Conservation (phyloP, 2,329 filamentous ascomycete species). For the Grosmannia clavigera region DNA sequence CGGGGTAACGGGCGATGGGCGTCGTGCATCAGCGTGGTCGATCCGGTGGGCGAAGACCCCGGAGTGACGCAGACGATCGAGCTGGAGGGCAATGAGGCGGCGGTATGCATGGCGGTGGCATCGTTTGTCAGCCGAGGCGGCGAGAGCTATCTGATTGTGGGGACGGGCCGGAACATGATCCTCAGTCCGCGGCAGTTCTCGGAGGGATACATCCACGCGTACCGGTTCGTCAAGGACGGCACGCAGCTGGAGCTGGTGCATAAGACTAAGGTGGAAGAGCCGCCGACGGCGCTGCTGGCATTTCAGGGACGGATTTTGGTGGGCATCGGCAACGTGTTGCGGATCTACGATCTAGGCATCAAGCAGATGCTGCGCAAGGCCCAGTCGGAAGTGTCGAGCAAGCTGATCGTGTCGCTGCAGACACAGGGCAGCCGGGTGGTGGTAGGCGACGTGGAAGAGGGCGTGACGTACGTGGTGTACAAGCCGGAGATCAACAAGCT, state of each 20-base stretch:
- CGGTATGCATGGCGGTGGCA: conserved; percentile 73
- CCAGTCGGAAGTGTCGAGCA: conserved; percentile 65
- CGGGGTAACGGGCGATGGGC: conserved; percentile 80
- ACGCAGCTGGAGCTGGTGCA: conserved; percentile 86
- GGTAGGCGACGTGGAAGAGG: conserved; percentile 86
- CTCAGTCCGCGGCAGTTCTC: conserved; percentile 64
- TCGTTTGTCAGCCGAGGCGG: conserved; percentile 81
- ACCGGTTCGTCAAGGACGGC: conserved; percentile 80
- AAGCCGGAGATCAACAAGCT: conserved; percentile 84
- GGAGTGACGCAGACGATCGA: conserved; percentile 65
- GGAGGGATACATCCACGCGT: conserved; percentile 82
- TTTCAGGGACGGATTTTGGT: conserved; percentile 86
- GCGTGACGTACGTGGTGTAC: conserved; percentile 84
- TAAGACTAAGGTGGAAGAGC: conserved; percentile 85
- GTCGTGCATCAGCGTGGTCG: conserved; percentile 86
- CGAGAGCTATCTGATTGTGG: conserved; percentile 85
- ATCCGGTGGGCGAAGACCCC: conserved; percentile 62
- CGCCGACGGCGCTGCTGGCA: conserved; percentile 75
- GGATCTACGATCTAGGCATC: conserved; percentile 88
- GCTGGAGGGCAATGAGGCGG: conserved; percentile 79
- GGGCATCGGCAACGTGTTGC: conserved; percentile 71
- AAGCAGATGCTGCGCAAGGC: conserved; percentile 86
- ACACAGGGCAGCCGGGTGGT: conserved; percentile 86
- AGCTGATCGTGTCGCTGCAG: conserved; percentile 77
- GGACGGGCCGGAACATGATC: conserved; percentile 82